Conservation (phyloP, 2,329 filamentous ascomycete species). For the Blumeria graminis region DNA sequence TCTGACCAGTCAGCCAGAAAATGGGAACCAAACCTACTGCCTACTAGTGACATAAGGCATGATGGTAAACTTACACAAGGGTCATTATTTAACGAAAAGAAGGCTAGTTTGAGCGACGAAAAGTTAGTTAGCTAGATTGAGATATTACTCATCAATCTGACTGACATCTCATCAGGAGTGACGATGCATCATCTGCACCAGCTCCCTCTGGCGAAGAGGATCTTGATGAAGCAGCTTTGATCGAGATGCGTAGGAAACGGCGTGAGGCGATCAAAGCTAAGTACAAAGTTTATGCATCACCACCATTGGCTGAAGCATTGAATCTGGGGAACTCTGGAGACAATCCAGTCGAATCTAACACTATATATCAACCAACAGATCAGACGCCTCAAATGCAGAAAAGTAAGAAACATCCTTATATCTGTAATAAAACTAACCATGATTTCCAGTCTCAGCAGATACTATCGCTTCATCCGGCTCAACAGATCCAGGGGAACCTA, state of each 20-base stretch:
- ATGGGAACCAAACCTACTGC: slow-evolving; percentile 33
- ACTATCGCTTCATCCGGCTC: slow-evolving; percentile 17
- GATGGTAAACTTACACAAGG: slow-evolving; percentile 45
- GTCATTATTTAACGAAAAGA: slow-evolving; percentile 26
- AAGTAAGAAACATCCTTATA: no score
- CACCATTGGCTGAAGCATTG: slow-evolving; percentile 43
- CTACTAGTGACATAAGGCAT: slow-evolving; percentile 32
- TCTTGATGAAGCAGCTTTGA: slow-evolving; percentile 60
- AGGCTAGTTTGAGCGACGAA: slow-evolving; percentile 12
- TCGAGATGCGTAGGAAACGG: slow-evolving; percentile 63
- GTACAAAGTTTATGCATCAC: slow-evolving; percentile 44
- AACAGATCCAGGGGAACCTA: slow-evolving; percentile 10
- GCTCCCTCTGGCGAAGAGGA: slow-evolving; percentile 25
- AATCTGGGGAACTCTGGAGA: slow-evolving; percentile 15
- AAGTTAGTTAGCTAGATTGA: slow-evolving; percentile 13
- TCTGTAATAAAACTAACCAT: no score
- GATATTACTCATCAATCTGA: not conserved
- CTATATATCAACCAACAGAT: not conserved
- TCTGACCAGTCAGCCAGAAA: slow-evolving; percentile 37
- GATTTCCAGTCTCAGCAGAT: slow-evolving; percentile 9
- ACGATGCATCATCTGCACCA: slow-evolving; percentile 17
- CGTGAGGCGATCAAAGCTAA: slow-evolving; percentile 71
- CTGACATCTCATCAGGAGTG: not conserved
- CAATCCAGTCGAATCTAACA: slow-evolving; percentile 13
- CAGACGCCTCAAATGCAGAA: no score